Conservation (phyloP, 2,329 filamentous ascomycete species). For the Fonsecaea multimorphosa region DNA sequence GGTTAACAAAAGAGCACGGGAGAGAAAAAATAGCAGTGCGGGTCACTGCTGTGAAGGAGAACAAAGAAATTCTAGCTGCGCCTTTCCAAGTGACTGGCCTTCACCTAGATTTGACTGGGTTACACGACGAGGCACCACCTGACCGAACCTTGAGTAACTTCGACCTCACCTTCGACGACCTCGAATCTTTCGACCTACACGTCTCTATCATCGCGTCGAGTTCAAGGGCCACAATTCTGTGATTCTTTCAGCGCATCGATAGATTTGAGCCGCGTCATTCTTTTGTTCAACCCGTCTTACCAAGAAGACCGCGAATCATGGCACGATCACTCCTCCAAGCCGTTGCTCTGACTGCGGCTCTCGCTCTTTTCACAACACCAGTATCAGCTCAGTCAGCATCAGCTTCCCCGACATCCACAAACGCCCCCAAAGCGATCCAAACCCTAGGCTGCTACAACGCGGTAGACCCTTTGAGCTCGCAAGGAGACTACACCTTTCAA, state of each 20-base stretch:
- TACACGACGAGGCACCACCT: slow-evolving; percentile 3
- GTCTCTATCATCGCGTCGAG: background rate
- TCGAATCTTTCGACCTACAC: background rate
- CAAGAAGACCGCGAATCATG: slow-evolving; percentile 25
- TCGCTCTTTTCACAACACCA: slow-evolving; percentile 26
- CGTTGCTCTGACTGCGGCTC: slow-evolving; percentile 25
- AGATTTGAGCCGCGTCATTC: slow-evolving; percentile 9
- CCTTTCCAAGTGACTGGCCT: slow-evolving; percentile 1
- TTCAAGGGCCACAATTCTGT: background rate
- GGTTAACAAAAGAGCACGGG: slow-evolving; percentile 28
- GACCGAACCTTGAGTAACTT: background rate
- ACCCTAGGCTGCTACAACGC: slow-evolving; percentile 54
- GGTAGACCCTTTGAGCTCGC: slow-evolving; percentile 54
- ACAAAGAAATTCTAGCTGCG: slow-evolving; percentile 22
- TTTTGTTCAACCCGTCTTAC: slow-evolving; percentile 1
- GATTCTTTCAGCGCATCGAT: background rate
- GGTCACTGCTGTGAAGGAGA: slow-evolving; percentile 32
- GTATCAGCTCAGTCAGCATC: slow-evolving; percentile 31
- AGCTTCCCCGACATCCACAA: slow-evolving; percentile 9
- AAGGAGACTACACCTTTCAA: slow-evolving; percentile 59
- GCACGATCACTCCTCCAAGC: slow-evolving; percentile 29
- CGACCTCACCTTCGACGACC: slow-evolving; percentile 1
- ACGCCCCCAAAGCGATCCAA: slow-evolving; percentile 28
- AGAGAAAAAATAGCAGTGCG: slow-evolving; percentile 32
- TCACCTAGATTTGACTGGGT: background rate